Percentiles rank a stretch among this genome's conserved stretches.
Evolutionary conservation across 371 early-diverging fungal species (phyloP).

Genomic region (Funneliformis caledonium): DNA sequence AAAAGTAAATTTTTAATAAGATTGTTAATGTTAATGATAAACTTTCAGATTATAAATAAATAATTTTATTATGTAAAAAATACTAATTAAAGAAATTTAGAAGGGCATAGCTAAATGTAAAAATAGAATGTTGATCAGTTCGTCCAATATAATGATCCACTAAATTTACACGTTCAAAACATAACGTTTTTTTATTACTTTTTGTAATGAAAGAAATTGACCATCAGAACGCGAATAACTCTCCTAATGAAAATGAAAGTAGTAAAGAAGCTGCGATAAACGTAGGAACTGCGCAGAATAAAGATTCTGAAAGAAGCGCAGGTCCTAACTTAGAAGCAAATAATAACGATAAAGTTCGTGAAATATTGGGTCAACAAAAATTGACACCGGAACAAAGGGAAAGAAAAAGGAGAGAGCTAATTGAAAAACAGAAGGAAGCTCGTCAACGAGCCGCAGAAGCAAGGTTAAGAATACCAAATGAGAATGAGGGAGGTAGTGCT

Average conservation of each 20-base stretch:
- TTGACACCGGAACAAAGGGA: slow-evolving; percentile 18
- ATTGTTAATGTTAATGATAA: too few relatives aligned
- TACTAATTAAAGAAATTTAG: too few relatives aligned
- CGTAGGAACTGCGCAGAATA: neutral
- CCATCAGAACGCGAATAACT: neutral
- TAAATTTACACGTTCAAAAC: too few relatives aligned
- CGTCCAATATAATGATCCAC: too few relatives aligned
- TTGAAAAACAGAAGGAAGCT: slow-evolving; percentile 18
- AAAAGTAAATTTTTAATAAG: too few relatives aligned
- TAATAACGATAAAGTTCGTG: slow-evolving; percentile 38
- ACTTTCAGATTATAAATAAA: too few relatives aligned
- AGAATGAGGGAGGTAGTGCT: neutral
- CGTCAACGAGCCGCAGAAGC: neutral
- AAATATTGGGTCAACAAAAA: slow-evolving; percentile 11
- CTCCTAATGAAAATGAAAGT: neutral
- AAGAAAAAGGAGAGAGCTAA: slow-evolving; percentile 25
- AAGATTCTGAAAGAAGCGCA: neutral
- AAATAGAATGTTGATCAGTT: too few relatives aligned
- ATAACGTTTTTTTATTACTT: neutral
- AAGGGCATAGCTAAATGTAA: too few relatives aligned
- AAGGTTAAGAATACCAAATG: neutral
- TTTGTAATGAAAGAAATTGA: neutral
- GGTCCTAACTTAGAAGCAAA: neutral
- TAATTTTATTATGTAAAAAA: too few relatives aligned
- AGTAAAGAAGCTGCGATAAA: neutral